A percentile compares a stretch with the other conserved stretches of the same genome.
phyloP scores from a whole-genome alignment of 768 basidiomycete species.

The Paxillus ammoniavirescens region DNA sequence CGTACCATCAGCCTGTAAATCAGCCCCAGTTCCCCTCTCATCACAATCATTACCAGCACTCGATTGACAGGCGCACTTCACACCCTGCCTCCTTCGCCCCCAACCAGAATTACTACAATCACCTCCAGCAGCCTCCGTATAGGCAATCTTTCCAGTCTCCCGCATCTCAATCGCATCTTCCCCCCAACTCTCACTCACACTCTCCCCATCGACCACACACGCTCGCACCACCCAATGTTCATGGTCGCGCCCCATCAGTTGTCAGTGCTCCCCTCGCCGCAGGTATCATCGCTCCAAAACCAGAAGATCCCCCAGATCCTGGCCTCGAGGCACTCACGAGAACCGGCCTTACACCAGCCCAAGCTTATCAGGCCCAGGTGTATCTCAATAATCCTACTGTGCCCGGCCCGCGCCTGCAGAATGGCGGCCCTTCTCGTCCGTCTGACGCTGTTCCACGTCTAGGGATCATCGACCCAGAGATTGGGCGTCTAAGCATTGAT shows the following conservation, averaged over 20 bases:
- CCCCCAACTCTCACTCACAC: conserved; percentile 12
- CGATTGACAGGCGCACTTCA: conserved; percentile 48
- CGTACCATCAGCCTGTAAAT: conserved; percentile 23
- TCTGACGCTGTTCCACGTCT: conserved; percentile 36
- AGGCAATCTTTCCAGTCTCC: conserved; percentile 42
- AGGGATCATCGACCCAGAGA: conserved; percentile 51
- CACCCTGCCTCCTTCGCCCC: conserved; percentile 39
- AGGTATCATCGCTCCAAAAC: conserved; percentile 45
- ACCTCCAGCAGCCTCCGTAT: conserved; percentile 27
- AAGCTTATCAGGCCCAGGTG: conserved; percentile 79
- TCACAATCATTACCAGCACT: conserved; percentile 39
- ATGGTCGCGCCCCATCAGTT: conserved; percentile 51
- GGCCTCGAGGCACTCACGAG: conserved; percentile 42
- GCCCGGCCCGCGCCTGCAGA: conserved; percentile 27
- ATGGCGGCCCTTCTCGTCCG: conserved; percentile 26
- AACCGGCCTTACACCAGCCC: conserved; percentile 68
- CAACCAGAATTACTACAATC: conserved; percentile 20
- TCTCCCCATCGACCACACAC: conserved; percentile 24
- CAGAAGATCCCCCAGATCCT: conserved; percentile 50
- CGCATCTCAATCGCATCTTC: conserved; percentile 20
- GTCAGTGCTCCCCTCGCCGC: conserved; percentile 40
- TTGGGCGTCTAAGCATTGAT: conserved; percentile 58
- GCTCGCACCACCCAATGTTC: conserved; percentile 40
- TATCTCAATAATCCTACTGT: conserved; percentile 46
- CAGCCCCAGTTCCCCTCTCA: conserved; percentile 36